Conservation (phyloP, 352 stramenopile genomes). For the Globisporangium ultimum region DNA sequence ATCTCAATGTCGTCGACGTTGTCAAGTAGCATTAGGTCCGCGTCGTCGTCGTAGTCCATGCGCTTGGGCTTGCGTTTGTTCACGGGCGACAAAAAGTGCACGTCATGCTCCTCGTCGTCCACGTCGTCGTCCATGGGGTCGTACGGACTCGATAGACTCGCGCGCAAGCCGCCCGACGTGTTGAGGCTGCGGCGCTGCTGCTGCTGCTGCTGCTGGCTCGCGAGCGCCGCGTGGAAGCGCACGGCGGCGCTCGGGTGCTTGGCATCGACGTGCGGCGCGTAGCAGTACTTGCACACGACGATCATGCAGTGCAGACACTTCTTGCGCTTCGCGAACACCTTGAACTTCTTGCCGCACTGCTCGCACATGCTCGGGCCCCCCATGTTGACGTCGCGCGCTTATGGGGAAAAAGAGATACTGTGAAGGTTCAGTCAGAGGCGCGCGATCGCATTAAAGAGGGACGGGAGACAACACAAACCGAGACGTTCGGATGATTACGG, state of each 20-base stretch:
- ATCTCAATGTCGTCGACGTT: slow-evolving; percentile 14
- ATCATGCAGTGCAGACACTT: slow-evolving; percentile 67
- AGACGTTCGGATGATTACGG: no score
- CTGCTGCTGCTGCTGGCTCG: no score
- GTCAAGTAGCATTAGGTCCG: slow-evolving; percentile 16
- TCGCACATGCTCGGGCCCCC: slow-evolving; percentile 41
- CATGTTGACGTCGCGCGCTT: slow-evolving; percentile 30
- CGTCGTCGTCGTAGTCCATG: slow-evolving; percentile 22
- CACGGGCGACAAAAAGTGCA: slow-evolving; percentile 34
- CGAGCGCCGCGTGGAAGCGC: neutral
- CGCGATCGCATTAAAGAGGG: no score
- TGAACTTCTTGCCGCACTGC: slow-evolving; percentile 75
- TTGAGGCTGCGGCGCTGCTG: neutral
- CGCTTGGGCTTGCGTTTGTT: neutral
- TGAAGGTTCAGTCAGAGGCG: no score
- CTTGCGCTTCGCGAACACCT: slow-evolving; percentile 65
- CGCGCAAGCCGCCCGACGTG: neutral
- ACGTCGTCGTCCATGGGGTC: neutral
- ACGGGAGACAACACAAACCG: no score
- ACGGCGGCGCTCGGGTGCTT: slow-evolving; percentile 35
- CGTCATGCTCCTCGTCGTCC: slow-evolving; percentile 29
- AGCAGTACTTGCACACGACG: slow-evolving; percentile 59
- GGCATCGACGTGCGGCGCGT: slow-evolving; percentile 37
- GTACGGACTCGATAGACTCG: neutral
- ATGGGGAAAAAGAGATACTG: no score